Conservation (phyloP, 805 yeast genomes). For the Kuraishia capsulata region DNA sequence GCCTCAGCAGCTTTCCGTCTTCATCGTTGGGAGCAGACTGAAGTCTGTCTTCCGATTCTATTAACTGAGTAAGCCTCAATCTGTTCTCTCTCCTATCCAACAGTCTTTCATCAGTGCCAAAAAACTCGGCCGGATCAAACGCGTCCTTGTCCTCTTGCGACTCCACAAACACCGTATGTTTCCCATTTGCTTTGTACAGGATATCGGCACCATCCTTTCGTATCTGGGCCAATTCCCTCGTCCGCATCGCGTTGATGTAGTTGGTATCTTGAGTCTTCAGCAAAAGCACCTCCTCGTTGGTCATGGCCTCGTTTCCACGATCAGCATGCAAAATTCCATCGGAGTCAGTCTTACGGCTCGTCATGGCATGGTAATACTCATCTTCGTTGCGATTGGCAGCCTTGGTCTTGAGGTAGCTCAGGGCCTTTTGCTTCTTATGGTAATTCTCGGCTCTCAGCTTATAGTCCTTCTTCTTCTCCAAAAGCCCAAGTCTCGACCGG, state of each 20-base stretch:
- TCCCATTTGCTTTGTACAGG: conserved; percentile 50
- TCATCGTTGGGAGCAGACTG: conserved; percentile 8
- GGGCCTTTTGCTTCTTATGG: conserved; percentile 49
- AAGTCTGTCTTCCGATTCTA: conserved; percentile 20
- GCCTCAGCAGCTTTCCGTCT: conserved; percentile 12
- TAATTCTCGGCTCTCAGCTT: conserved; percentile 44
- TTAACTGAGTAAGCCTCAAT: conserved; percentile 51
- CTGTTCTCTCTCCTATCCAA: conserved; percentile 64
- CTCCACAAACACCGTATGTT: conserved; percentile 83
- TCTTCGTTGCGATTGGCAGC: conserved; percentile 79
- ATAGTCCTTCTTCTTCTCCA: conserved; percentile 90
- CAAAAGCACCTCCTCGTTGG: conserved; percentile 70
- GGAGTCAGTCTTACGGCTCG: conserved; percentile 53
- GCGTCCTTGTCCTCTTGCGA: conserved; percentile 39
- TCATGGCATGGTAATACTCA: conserved; percentile 95
- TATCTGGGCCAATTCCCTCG: conserved; percentile 58
- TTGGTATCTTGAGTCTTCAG: conserved; percentile 87
- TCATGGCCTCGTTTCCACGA: conserved; percentile 50
- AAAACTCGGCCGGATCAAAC: conserved; percentile 58
- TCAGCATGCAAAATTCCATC: conserved; percentile 62
- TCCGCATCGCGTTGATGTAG: conserved; percentile 70
- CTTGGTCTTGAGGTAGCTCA: conserved; percentile 66
- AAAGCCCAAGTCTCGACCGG: conserved; percentile 68
- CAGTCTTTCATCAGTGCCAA: conserved; percentile 61
- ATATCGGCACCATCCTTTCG: conserved; percentile 43